Base-by-base conservation (phyloP, 148 eudicot genomes). In the Camellia lanceoleosa region DNA sequence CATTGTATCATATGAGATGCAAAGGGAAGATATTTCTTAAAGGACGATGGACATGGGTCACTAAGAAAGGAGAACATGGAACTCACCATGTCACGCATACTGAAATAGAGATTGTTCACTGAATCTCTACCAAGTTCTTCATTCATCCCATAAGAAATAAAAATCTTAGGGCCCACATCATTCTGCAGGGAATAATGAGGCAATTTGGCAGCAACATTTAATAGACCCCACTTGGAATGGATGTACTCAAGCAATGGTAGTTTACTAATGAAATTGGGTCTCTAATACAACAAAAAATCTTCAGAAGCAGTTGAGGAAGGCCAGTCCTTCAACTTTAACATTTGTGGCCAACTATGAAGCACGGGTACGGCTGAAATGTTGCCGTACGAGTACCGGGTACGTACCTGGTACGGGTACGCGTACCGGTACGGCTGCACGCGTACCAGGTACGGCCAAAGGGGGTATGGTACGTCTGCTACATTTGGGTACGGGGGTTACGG, bases 221-320 rank as follows among this genome's bases (percentile, higher is more conserved):
- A 88, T 62, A 95, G 91, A 73, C 99, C 99, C 93, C 92, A 95
- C 88, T 92, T 95, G 74, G 97, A 95, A 88, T 95, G 99, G 67
- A 95, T 93, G 81, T 88, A 95, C 83, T 95, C 99, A 55, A 95
- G 91, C 80, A 91, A 87, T 68, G 99, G 99, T 83, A 95, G 80
- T 84, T 86, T 92, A 80, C 88, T 93, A 58, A 93, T 92, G 78
- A 95, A 91, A 60, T 95, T 98, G 84, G 99, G 99, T 82, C 99
- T 30, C 38, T 30, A 1, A 30, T 30, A 30, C 38, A 30, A 30
- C 38, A 30, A 30, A 30, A 30, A 1, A 30, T 30, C 38, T 30
- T 30, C 38, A 30, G 38, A 30, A 30, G 38, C 38, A 30, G 38
- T 30, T 1, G 38, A 0, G 38, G 38, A 30, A 30, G 38, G 38